Evolutionary conservation across 352 stramenopile genomes (phyloP).

Genomic region (Lagenidium sp.): DNA sequence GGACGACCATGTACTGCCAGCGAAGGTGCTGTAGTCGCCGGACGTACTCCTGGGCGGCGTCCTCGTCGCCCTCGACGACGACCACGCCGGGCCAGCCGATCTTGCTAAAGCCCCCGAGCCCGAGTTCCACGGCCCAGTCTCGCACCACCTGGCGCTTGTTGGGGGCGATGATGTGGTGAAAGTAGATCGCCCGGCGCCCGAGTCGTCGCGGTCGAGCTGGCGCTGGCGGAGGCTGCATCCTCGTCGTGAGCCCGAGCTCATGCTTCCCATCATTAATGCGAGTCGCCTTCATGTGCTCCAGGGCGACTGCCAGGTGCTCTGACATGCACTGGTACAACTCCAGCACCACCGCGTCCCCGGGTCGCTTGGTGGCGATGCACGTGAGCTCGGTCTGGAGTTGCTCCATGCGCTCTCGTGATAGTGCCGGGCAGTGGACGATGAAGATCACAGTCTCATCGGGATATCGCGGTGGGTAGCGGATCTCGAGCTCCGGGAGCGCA

Average conservation of each 20-base stretch:
- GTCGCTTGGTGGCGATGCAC: slow-evolving; percentile 16
- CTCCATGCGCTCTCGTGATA: slow-evolving; percentile 29
- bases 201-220: slow-evolving; percentile 10
- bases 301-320: slow-evolving; percentile 21
- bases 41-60: slow-evolving; percentile 56
- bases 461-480: slow-evolving; percentile 35
- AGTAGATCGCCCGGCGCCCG: slow-evolving; percentile 69
- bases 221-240: neutral
- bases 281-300: neutral
- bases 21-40: slow-evolving; percentile 56
- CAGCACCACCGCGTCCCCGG: slow-evolving; percentile 39
- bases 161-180: slow-evolving; percentile 74
- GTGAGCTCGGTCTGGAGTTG: slow-evolving; percentile 23
- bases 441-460: slow-evolving; percentile 22
- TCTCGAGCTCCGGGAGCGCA: slow-evolving; percentile 27
- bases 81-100: slow-evolving; percentile 79
- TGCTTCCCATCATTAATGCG: too few relatives aligned
- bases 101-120: slow-evolving; percentile 65
- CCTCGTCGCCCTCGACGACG: slow-evolving; percentile 53
- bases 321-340: slow-evolving; percentile 60
- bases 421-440: slow-evolving; percentile 37
- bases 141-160: slow-evolving; percentile 64
- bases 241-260: too few relatives aligned
- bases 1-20: slow-evolving; percentile 79
- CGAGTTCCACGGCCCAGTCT: slow-evolving; percentile 60